These are phyloP conservation scores for Fusarium camptoceras DNA, from an alignment of 2,329 filamentous ascomycete genomes.

Conservation along the genomic window DNA sequence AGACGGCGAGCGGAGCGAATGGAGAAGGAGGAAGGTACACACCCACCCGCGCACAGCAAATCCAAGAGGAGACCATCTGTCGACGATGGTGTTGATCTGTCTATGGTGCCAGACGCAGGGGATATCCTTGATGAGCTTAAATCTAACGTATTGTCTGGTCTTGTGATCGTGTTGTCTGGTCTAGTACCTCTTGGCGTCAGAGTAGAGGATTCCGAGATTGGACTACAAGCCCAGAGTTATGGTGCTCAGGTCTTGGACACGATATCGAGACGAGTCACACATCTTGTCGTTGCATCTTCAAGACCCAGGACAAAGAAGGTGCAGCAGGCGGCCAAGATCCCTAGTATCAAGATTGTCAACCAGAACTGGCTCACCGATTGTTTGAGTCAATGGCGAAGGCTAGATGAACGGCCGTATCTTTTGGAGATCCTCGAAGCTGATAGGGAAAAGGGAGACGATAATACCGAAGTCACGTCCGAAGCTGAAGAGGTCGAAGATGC, in stretches of 20 bases:
- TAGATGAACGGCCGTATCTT: constrained; percentile 84
- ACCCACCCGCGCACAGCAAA: constrained; percentile 51
- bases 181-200: constrained; percentile 86
- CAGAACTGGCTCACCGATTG: constrained; percentile 90
- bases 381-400: constrained; percentile 82
- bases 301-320: constrained; percentile 90
- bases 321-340: constrained; percentile 81
- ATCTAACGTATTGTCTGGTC: constrained; percentile 76
- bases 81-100: constrained; percentile 59
- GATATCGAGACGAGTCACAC: constrained; percentile 74
- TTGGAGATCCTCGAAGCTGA: constrained; percentile 80
- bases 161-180: constrained; percentile 88
- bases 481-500: constrained; percentile 49
- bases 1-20: constrained; percentile 56
- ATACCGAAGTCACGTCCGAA: constrained; percentile 49
- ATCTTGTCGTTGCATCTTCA: constrained; percentile 77
- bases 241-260: constrained; percentile 74
- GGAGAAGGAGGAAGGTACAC: constrained; percentile 51
- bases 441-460: constrained; percentile 54
- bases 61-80: constrained; percentile 48
- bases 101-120: constrained; percentile 83
- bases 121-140: constrained; percentile 87
- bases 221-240: constrained; percentile 86
- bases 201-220: constrained; percentile 85
- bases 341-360: constrained; percentile 89